Evolutionary conservation across 768 basidiomycete species (phyloP).

Genomic region (Trametes cingulata): DNA sequence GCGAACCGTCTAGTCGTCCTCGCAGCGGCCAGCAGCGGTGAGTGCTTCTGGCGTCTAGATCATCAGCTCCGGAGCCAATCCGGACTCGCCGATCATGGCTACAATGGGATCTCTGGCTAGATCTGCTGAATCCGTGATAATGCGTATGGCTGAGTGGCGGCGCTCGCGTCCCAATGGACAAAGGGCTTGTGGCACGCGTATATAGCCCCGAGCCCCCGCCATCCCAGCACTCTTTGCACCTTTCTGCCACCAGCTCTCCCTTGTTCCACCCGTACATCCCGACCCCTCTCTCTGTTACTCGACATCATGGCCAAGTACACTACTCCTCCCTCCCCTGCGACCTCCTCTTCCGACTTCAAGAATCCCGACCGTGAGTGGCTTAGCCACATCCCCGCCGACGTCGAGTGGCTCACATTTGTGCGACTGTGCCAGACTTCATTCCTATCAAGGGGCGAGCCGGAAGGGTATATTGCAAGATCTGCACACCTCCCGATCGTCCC

Average conservation of each 20-base stretch:
- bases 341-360: conserved; percentile 1
- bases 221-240: neutral
- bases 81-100: conserved; percentile 4
- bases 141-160: neutral
- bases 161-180: neutral
- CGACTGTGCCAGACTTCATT: conserved; percentile 27
- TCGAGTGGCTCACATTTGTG: neutral
- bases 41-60: conserved; percentile 3
- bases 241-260: neutral
- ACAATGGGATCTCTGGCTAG: conserved; percentile 1
- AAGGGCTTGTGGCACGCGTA: conserved; percentile 5
- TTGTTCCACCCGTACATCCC: neutral
- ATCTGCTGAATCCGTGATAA: conserved; percentile 12
- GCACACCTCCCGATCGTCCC: conserved; percentile 27
- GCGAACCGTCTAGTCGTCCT: neutral
- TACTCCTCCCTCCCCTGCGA: neutral
- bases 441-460: conserved; percentile 23
- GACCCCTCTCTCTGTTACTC: neutral
- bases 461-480: conserved; percentile 36
- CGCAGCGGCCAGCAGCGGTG: neutral
- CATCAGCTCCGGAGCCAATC: conserved; percentile 7
- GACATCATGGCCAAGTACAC: neutral
- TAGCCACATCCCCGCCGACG: neutral
- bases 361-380: conserved; percentile 15
- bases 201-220: conserved; percentile 1